phyloP scores from a whole-genome alignment of 441 rosid genomes.

The Macaranga tanarius region DNA sequence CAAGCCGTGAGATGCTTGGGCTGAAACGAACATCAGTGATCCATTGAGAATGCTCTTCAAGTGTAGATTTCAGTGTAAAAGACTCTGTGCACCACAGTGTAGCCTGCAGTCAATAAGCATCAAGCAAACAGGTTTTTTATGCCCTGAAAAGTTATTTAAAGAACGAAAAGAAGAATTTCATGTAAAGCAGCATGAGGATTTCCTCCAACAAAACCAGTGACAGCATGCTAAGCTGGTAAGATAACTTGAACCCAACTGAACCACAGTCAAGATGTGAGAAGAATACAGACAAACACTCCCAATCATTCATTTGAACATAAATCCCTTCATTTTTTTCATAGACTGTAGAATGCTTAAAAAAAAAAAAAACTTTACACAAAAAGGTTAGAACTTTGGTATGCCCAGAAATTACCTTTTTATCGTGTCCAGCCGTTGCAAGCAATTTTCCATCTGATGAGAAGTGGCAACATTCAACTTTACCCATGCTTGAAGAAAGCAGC shows the following conservation, averaged over 20 bases:
- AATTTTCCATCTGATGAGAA: slow-evolving; percentile 74
- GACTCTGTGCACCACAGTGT: slow-evolving; percentile 62
- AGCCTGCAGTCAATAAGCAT: slow-evolving; percentile 42
- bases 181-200: background rate
- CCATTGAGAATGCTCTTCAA: slow-evolving; percentile 63
- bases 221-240: background rate
- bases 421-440: slow-evolving; percentile 73
- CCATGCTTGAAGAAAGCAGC: slow-evolving; percentile 41
- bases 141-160: background rate
- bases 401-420: slow-evolving; percentile 46
- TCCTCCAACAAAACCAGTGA: background rate
- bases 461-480: slow-evolving; percentile 60
- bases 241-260: background rate
- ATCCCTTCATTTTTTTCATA: background rate
- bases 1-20: slow-evolving; percentile 55
- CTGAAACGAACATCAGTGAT: slow-evolving; percentile 75
- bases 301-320: background rate
- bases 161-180: background rate
- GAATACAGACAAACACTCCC: background rate
- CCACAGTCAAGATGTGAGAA: background rate
- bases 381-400: background rate
- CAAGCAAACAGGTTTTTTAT: slow-evolving; percentile 7
- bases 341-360: background rate
- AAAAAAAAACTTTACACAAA: background rate
- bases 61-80: slow-evolving; percentile 42